phyloP scores from a whole-genome alignment of 2,329 filamentous ascomycete species.

The Aureobasidium pullulans region DNA sequence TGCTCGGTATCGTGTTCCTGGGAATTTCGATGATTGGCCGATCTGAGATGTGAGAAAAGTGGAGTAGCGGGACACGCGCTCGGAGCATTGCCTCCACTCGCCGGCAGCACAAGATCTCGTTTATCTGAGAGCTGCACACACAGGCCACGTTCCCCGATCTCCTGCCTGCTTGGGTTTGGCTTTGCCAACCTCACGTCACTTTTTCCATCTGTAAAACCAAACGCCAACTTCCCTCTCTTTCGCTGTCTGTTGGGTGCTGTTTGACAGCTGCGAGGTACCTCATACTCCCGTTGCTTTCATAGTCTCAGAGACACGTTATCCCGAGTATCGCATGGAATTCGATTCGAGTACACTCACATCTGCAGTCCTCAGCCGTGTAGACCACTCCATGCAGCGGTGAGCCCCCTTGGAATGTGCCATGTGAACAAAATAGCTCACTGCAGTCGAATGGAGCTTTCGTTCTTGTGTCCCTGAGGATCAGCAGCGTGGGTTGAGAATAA shows the following conservation, averaged over 20 bases:
- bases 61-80: conserved; percentile 9
- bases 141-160: conserved; percentile 11
- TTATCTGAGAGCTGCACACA: conserved; percentile 7
- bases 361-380: not conserved
- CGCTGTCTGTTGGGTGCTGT: not conserved
- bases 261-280: not conserved
- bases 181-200: conserved; percentile 10
- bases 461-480: not conserved
- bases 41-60: not conserved
- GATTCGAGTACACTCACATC: not conserved
- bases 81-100: conserved; percentile 5
- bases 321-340: too few species aligned
- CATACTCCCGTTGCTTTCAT: not conserved
- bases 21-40: conserved; percentile 6
- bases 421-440: not conserved
- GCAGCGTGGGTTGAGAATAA: not conserved
- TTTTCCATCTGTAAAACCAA: not conserved
- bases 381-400: not conserved
- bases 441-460: not conserved
- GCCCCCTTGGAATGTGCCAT: not conserved
- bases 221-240: not conserved
- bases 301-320: too few species aligned
- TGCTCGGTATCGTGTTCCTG: conserved; percentile 7
- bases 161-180: conserved; percentile 10
- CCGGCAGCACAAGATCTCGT: conserved; percentile 8